These are phyloP conservation scores for Cymbopogon flexuosus DNA, from an alignment of 202 grass and related monocot species.

Conservation along the genomic window DNA sequence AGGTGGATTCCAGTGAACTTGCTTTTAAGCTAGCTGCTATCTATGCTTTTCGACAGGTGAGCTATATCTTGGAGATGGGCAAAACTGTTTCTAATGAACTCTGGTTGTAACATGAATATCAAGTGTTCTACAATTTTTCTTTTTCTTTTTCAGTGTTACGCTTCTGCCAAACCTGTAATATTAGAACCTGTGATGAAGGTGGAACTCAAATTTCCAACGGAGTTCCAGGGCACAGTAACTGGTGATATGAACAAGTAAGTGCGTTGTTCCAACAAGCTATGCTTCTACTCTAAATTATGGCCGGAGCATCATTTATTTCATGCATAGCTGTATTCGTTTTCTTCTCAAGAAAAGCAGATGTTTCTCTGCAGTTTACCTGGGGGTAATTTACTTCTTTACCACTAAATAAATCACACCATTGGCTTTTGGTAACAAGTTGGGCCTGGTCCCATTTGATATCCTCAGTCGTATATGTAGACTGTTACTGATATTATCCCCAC, in stretches of 20 bases:
- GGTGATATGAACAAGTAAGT: constrained; percentile 99
- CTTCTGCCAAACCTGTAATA: constrained; percentile 77
- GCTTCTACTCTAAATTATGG: constrained; percentile 13
- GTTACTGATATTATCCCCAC: not conserved
- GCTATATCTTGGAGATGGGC: not conserved
- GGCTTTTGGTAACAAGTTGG: constrained; percentile 3
- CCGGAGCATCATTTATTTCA: not conserved
- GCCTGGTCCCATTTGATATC: not conserved
- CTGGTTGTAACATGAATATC: not conserved
- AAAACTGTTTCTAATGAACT: constrained; percentile 6
- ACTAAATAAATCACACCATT: not conserved
- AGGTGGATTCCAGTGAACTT: constrained; percentile 97
- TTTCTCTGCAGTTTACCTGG: not conserved
- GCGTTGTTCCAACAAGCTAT: not conserved
- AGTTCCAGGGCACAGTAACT: constrained; percentile 94
- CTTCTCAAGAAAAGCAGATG: not conserved
- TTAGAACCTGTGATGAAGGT: constrained; percentile 98
- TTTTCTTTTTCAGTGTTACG: constrained; percentile 67
- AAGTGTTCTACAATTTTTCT: constrained; percentile 3
- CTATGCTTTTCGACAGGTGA: constrained; percentile 98
- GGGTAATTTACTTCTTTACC: constrained; percentile 20
- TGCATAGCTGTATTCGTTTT: not conserved
- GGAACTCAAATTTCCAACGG: constrained; percentile 85
- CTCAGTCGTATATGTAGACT: constrained; percentile 3
- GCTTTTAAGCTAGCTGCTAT: constrained; percentile 94